Base-by-base conservation (phyloP, 495 filamentous ascomycete species). In the Trichoderma asperelloides region DNA sequence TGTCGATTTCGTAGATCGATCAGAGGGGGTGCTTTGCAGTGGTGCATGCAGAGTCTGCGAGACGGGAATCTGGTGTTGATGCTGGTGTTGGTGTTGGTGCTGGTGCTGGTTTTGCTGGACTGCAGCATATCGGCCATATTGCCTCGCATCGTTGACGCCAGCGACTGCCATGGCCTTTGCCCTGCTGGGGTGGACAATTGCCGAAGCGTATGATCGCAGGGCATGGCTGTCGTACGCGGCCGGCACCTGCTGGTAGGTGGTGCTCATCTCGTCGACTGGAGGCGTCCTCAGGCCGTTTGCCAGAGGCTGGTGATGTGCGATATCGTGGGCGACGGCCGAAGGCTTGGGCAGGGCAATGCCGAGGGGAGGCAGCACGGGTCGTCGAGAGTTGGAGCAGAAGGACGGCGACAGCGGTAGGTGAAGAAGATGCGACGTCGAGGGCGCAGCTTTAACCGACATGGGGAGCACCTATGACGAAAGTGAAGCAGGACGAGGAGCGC, bases 181-280 rank as follows among this genome's bases (percentile, higher is more conserved):
- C 9, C 70, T 71, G 60, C 74, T 73, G 0, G 71, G 41, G 37
- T 73, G 70, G 9, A 72, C 63, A 37, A 76, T 23, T 25, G 69
- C 28, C 16, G 73, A 68, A 7, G 72, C 67, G 45, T 77, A 78
- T 40, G 71, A 68, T 13, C 77, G 71, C 40, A 77, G 70, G 55
- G 76, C 71, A 62, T 75, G 71, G 60, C 71, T 77, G 60, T 80
- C 79, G 75, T 76, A 79, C 25, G 77, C 71, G 68, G 70, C 75
- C 68, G 77, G 74, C 66, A 76, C 75, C 67, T 80, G 70, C 43
- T 83, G 79, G 67, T 81, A 83, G 28, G 81, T 73, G 65, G 82
- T 78, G 65, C 74, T 82, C 74, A 82, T 83, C 64, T 77, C 77
- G 71, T 84, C 81, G 66, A 74, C 69, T 9, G 83, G 82, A 28